Base-by-base conservation (phyloP, 352 stramenopile species). In the Globisporangium acanthophoron region DNA sequence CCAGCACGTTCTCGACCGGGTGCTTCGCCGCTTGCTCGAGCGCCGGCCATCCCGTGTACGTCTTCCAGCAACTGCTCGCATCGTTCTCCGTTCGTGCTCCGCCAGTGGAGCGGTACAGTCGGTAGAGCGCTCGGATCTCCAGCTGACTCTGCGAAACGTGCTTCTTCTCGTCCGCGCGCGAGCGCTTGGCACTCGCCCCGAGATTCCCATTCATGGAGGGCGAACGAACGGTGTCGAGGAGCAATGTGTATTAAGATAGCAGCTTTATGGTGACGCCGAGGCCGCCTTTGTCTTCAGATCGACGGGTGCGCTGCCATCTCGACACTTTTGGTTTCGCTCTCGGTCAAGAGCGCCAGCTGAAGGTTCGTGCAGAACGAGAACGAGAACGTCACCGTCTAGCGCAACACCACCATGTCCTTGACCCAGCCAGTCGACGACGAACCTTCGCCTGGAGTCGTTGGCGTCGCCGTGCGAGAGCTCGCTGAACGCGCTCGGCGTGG, bases 371-470 rank as follows among this genome's bases (percentile, higher is more conserved):
- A 43, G 18, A 39, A 5, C 12, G n/a, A 47, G 15, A 60, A 37
- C 33, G 33, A 21, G 12, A 33, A 20, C 11, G 11, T 37, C 20
- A 37, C 24, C 16, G 24, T 61, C 21, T 27, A 54, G 46, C 39
- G 5, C 33, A 18, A 21, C 5, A 20, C 9, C 5, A 15, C 9
- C 44, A 13, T 21, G 39, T 39, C 2, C 43, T 39, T 9, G 43
- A 35, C 6, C 18, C 24, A 24, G 16, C 1, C 27, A 47, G 52
- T 40, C 29, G 33, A 29, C 13, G 11, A 31, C 58, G 1, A 55
- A 88, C 64, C 60, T 77, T 85, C 33, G 64, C 61, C 49, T 79
- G 57, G 8, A 87, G 56, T 44, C 74, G 78, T 45, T 77, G 68
- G 0, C 74, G 65, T 24, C 76, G 61, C n/a, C 76, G 54, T 55